These are phyloP conservation scores for Pestalotiopsis sp. DNA, from an alignment of 2,329 filamentous ascomycete genomes.

Conservation along the genomic window DNA sequence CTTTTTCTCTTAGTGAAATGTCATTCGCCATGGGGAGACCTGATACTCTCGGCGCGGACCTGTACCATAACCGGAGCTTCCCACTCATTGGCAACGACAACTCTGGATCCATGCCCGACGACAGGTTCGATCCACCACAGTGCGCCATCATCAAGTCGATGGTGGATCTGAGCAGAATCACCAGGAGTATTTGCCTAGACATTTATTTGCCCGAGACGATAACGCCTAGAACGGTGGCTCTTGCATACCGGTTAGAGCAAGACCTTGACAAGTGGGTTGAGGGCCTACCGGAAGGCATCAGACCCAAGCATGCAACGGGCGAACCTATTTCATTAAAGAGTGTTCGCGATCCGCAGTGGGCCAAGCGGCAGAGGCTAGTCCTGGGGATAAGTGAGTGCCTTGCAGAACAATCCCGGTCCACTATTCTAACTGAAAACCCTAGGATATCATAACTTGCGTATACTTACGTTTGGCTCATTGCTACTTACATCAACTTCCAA, in stretches of 20 bases:
- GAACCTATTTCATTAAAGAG: conserved; percentile 19
- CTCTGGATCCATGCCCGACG: background rate
- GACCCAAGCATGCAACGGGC: conserved; percentile 15
- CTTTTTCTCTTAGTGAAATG: conserved; percentile 37
- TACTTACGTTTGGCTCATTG: conserved; percentile 28
- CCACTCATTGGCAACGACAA: conserved; percentile 19
- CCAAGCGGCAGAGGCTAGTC: conserved; percentile 27
- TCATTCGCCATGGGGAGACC: conserved; percentile 50
- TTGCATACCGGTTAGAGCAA: conserved; percentile 24
- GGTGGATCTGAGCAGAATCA: conserved; percentile 30
- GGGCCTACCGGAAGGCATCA: conserved; percentile 22
- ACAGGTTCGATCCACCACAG: conserved; percentile 23
- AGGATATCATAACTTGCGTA: conserved; percentile 27
- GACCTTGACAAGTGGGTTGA: conserved; percentile 24
- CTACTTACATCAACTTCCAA: conserved; percentile 20
- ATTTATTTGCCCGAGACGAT: conserved; percentile 25
- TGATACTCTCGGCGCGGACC: conserved; percentile 47
- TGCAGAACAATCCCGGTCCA: background rate
- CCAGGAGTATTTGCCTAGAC: conserved; percentile 23
- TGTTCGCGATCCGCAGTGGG: conserved; percentile 25
- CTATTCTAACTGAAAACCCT: background rate
- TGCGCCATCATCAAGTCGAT: conserved; percentile 28
- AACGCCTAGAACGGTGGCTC: conserved; percentile 17
- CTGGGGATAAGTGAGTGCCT: conserved; percentile 16
- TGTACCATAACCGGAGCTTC: conserved; percentile 46